Percentiles rank a stretch among this genome's conserved stretches.
Evolutionary conservation across 768 basidiomycete species (phyloP).

Genomic region (Hygrophoropsis aurantiaca): DNA sequence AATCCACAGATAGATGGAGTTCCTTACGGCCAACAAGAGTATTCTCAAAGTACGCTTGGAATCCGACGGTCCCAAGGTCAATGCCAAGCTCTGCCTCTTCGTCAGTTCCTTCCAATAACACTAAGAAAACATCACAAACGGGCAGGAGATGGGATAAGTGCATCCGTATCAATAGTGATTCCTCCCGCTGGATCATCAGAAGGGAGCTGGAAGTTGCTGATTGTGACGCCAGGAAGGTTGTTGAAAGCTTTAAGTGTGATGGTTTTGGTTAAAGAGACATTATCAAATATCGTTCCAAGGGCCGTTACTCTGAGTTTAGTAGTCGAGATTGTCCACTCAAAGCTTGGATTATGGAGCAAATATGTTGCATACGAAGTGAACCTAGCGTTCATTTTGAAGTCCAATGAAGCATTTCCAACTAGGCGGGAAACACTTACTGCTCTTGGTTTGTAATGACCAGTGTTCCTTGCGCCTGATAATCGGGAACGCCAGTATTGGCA

Average conservation of each 20-base stretch:
- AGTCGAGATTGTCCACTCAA: constrained; percentile 72
- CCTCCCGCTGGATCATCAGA: constrained; percentile 68
- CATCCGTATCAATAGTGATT: constrained; percentile 68
- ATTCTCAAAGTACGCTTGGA: constrained; percentile 60
- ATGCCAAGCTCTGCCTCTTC: constrained; percentile 59
- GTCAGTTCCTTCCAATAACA: constrained; percentile 13
- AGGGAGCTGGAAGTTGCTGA: constrained; percentile 70
- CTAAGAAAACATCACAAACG: constrained; percentile 43
- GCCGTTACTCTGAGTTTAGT: constrained; percentile 61
- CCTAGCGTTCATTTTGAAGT: constrained; percentile 22
- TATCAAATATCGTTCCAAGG: constrained; percentile 68
- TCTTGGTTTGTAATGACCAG: constrained; percentile 55
- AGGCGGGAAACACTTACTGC: constrained; percentile 34
- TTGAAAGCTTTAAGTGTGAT: constrained; percentile 71
- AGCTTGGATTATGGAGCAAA: constrained; percentile 61
- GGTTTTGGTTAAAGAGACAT: constrained; percentile 58
- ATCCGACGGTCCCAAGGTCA: constrained; percentile 62
- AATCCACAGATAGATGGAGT: background rate
- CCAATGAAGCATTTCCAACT: background rate
- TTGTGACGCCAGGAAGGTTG: constrained; percentile 65
- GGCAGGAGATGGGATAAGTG: constrained; percentile 62
- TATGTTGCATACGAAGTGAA: constrained; percentile 69
- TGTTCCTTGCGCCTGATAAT: constrained; percentile 52
- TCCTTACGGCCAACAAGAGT: constrained; percentile 60
- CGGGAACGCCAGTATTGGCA: constrained; percentile 65